Evolutionary conservation across 768 basidiomycete species (phyloP).

Genomic region (Lentinula detonsa): DNA sequence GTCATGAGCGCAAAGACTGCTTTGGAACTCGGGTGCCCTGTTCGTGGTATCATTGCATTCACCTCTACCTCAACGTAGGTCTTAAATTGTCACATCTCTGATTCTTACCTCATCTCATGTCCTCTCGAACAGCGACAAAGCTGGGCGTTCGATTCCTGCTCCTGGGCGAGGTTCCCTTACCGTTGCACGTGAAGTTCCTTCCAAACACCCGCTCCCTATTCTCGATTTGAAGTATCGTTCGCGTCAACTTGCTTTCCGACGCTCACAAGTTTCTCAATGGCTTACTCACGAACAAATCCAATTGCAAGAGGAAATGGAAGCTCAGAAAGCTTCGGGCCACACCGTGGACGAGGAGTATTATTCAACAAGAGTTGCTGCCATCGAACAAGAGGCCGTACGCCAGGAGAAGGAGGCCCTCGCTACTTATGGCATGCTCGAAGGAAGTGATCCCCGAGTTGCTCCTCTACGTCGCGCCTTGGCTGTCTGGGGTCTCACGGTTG

Average conservation of each 20-base stretch:
- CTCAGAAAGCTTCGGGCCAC: slow-evolving; percentile 48
- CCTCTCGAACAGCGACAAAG: slow-evolving; percentile 72
- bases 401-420: slow-evolving; percentile 94
- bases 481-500: slow-evolving; percentile 91
- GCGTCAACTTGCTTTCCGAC: slow-evolving; percentile 93
- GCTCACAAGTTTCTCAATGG: slow-evolving; percentile 94
- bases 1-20: slow-evolving; percentile 97
- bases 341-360: slow-evolving; percentile 62
- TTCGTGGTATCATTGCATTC: slow-evolving; percentile 91
- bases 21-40: slow-evolving; percentile 87
- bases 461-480: slow-evolving; percentile 94
- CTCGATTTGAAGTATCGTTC: slow-evolving; percentile 86
- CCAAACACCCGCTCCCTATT: slow-evolving; percentile 72
- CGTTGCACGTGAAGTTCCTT: slow-evolving; percentile 79
- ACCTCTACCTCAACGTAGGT: slow-evolving; percentile 93
- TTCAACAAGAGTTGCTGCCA: slow-evolving; percentile 68
- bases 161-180: slow-evolving; percentile 91
- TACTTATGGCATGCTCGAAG: slow-evolving; percentile 94
- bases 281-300: slow-evolving; percentile 82
- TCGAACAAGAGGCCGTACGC: slow-evolving; percentile 84
- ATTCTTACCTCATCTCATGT: slow-evolving; percentile 2
- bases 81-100: background rate
- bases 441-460: slow-evolving; percentile 75
- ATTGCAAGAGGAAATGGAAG: slow-evolving; percentile 72
- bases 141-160: slow-evolving; percentile 95